A percentile compares a stretch with the other conserved stretches of the same genome.
Evolutionary conservation across 345 rosid species (phyloP).

Genomic region (Syzygium aromaticum): DNA sequence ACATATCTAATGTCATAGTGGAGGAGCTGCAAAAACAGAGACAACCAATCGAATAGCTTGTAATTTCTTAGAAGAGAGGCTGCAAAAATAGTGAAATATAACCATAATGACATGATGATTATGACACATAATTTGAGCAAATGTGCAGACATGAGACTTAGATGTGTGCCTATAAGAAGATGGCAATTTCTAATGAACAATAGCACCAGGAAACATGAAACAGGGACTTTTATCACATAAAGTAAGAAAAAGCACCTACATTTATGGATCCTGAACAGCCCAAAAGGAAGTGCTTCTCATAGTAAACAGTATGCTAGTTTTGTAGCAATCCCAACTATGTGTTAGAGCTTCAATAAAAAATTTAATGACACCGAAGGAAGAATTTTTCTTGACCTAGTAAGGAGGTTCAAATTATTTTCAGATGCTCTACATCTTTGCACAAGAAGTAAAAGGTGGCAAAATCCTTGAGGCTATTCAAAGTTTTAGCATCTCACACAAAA

Average conservation of each 20-base stretch:
- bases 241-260: neutral
- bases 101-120: neutral
- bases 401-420: neutral
- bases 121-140: neutral
- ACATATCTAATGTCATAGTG: constrained; percentile 82
- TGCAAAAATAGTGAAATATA: constrained; percentile 14
- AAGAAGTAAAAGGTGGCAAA: neutral
- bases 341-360: neutral
- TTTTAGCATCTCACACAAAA: neutral
- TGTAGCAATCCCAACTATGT: neutral
- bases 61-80: constrained; percentile 79
- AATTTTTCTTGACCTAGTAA: neutral
- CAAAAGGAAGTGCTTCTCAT: neutral
- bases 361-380: neutral
- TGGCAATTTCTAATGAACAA: neutral
- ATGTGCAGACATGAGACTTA: neutral
- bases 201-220: neutral
- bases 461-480: neutral
- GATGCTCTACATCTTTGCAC: neutral
- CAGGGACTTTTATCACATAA: neutral
- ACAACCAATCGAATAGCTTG: neutral
- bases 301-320: neutral
- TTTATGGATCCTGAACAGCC: neutral
- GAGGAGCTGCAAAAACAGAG: constrained; percentile 52
- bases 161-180: neutral